Base-by-base conservation (phyloP, 352 stramenopile species). In the Phytopythium boreale region DNA sequence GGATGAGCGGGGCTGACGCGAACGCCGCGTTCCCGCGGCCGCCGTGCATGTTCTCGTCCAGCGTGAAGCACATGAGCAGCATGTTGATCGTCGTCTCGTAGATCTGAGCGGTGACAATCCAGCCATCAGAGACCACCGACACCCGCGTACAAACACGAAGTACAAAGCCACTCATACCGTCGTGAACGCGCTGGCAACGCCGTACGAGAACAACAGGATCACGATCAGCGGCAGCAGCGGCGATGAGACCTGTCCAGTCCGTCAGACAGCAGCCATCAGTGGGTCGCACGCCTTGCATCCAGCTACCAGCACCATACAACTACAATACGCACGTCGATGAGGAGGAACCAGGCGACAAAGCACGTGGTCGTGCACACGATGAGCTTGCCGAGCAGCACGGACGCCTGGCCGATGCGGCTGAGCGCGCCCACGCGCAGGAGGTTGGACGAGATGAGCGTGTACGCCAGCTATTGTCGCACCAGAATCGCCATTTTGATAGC, bases 51-150 rank as follows among this genome's bases (percentile, higher is more conserved):
- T 89, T 92, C 59, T 94, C 86, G 51, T 94, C 86, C 62, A 94
- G 70, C 17, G 84, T 92, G 64, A 94, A 94, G 62, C 86, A 92
- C 79, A 94, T 84, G 51, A 94, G 74, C 41, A 94, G 69, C 72
- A 94, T 82, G 58, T 92, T 94, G 69, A 94, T 84, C 7, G 86
- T 89, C 19, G 86, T 94, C 63, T 94, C 86, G 68, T 91, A 94
- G 50, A 94, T 88, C 85, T 94, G 34, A 15, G 22, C 36, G 4
- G 2, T 43, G n/a, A 9, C 39, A 27, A 12, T 49, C 36, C 60
- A 56, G 37, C 10, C 2, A 22, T 31, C 41, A 52, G 19, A 37
- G n/a, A n/a, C n/a, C n/a, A n/a, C n/a, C n/a, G n/a, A n/a, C n/a
- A n/a, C n/a, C n/a, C n/a, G n/a, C n/a, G n/a, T 61, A n/a, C 10